phyloP scores from a whole-genome alignment of 2,329 filamentous ascomycete genomes.

The Bipolaris bicolor region DNA sequence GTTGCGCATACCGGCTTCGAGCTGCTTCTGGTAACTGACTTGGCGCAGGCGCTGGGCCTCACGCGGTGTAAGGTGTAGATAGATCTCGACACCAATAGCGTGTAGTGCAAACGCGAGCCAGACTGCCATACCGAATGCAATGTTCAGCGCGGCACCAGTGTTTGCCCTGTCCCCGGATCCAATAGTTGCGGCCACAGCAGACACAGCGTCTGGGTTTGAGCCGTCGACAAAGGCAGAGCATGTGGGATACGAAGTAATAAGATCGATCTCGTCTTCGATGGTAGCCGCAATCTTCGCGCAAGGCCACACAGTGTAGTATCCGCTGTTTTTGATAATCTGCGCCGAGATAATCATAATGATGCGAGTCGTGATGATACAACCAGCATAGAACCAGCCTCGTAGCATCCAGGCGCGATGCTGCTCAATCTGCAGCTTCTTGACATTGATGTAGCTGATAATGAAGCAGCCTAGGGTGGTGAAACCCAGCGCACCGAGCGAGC shows the following conservation, averaged over 20 bases:
- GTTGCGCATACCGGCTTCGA: conserved; percentile 60
- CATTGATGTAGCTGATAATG: conserved; percentile 60
- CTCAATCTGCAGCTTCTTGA: conserved; percentile 64
- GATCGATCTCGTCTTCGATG: conserved; percentile 8
- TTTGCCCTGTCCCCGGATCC: conserved; percentile 31
- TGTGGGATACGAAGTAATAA: conserved; percentile 50
- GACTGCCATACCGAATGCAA: conserved; percentile 59
- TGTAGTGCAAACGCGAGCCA: conserved; percentile 63
- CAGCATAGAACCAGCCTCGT: conserved; percentile 50
- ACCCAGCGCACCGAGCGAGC: conserved; percentile 52
- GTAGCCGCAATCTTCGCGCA: conserved; percentile 60
- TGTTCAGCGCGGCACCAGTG: conserved; percentile 53
- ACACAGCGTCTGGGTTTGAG: conserved; percentile 26
- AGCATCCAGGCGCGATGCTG: conserved; percentile 44
- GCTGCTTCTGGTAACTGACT: conserved; percentile 63
- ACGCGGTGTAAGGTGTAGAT: conserved; percentile 57
- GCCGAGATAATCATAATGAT: conserved; percentile 56
- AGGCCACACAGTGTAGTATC: conserved; percentile 48
- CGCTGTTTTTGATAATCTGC: conserved; percentile 47
- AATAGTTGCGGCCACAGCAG: conserved; percentile 37
- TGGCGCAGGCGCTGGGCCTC: conserved; percentile 61
- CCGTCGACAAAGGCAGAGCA: conserved; percentile 54
- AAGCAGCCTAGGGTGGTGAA: conserved; percentile 55
- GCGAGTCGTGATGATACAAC: conserved; percentile 60
- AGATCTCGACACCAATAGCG: conserved; percentile 44